Conservation (phyloP, 345 rosid species). For the Raphanus sativus region DNA sequence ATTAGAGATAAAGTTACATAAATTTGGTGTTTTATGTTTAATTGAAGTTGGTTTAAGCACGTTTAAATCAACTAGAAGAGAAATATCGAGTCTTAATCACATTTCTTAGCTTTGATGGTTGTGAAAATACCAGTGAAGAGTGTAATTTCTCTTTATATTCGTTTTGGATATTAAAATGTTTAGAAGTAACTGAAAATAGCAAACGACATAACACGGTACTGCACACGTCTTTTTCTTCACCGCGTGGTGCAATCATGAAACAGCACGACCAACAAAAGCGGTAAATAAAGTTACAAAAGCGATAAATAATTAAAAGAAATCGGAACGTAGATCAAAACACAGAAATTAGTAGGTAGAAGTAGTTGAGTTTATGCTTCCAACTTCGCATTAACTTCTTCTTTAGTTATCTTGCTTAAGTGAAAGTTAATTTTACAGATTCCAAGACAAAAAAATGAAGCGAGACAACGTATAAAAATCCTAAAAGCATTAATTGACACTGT, state of each 20-base stretch:
- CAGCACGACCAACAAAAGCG: conserved; percentile 28
- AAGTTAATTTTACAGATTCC: conserved; percentile 23
- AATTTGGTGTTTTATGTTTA: neutral
- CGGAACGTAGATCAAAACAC: conserved; percentile 20
- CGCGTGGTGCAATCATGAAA: conserved; percentile 32
- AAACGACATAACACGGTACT: conserved; percentile 21
- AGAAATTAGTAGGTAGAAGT: conserved; percentile 33
- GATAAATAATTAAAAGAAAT: neutral
- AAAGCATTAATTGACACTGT: conserved; percentile 7
- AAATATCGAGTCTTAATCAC: conserved; percentile 16
- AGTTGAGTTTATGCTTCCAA: conserved; percentile 39
- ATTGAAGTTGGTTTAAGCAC: neutral
- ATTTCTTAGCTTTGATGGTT: conserved; percentile 1
- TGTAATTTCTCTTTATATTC: neutral
- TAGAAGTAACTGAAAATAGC: neutral
- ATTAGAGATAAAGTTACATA: neutral
- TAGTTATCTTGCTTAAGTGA: conserved; percentile 15
- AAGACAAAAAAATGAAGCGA: conserved; percentile 4
- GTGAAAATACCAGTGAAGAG: neutral
- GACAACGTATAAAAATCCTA: conserved; percentile 3
- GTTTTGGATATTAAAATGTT: neutral
- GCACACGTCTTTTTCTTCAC: conserved; percentile 34
- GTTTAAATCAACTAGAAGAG: conserved; percentile 9
- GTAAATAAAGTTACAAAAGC: neutral
- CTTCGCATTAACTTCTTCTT: conserved; percentile 39